Base-by-base conservation (phyloP, 495 filamentous ascomycete species). In the Oidiodendron maius region DNA sequence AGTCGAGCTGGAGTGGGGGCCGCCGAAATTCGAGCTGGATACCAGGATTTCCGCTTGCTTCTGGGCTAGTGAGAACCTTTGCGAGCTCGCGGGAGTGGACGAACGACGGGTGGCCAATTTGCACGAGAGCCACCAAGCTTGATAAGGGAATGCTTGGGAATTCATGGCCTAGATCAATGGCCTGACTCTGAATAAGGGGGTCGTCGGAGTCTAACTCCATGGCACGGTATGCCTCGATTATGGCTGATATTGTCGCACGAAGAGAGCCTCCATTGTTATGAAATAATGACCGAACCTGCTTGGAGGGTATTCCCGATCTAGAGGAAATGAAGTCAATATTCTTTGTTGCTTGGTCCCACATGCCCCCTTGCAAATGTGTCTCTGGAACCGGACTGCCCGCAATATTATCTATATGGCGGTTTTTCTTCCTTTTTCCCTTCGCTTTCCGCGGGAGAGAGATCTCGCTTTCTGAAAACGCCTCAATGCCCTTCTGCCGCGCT, bases 401-500 rank as follows among this genome's bases (percentile, higher is more conserved):
- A 18, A 16, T 25, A 47, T 55, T n/a, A 16, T 56, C 6, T 17
- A n/a, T 20, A 30, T 38, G 35, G 32, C 22, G 6, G 60, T 62
- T 17, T n/a, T 23, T 32, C 51, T 67, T 77, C 24, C 64, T 76
- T 64, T 70, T 82, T 40, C 51, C 66, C 46, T 67, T 65, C 24
- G 70, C 67, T 51, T 59, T 74, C 25, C 60, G 53, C 20, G 23
- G 59, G 24, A 52, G 63, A 0, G 56, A 52, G 6, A 56, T 57
- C 16, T 67, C 61, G 6, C 71, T 57, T 4, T 74, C 70, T 21
- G 70, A 72, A 57, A 96, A 96, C 0, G 78, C 90, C 48, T 96
- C 89, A 10, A 96, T 68, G 1, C 91, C 87, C 60, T 84, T 89
- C 2, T 76, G 76, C 11, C 78, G 61, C 18, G 74, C 69, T 2